Base-by-base conservation (phyloP, 2,329 filamentous ascomycete species). In the Diaporthe ilicicola region DNA sequence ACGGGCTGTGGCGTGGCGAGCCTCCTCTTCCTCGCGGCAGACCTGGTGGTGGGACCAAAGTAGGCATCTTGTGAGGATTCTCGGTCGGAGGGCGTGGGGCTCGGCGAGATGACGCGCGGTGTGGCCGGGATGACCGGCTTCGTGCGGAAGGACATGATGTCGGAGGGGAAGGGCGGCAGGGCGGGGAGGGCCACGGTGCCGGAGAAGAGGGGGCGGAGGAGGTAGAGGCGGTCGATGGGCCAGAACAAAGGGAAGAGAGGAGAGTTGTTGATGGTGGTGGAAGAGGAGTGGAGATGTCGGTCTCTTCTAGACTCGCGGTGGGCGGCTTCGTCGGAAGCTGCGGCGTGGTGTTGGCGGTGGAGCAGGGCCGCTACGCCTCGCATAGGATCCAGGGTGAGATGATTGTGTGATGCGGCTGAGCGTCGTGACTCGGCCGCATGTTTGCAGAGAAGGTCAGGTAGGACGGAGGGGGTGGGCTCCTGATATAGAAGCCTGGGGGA, bases 81-180 rank as follows among this genome's bases (percentile, higher is more conserved):
- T 39, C 79, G 80, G 70, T 91, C 90, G 27, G 90, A 91, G 1
- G 90, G 90, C 2, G 92, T 92, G 50, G 95, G 94, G 69, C 94
- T 96, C 50, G 95, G 94, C 15, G 94, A 97, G 76, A 96, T 97
- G 76, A 98, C 93, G 78, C 94, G 92, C 77, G 94, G 94, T 70
- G 92, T 96, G 70, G 88, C 88, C 70, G 95, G 94, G 70, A 96
- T 85, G 75, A 85, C 84, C 74, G 81, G 81, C 72, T 88, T 84
- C 66, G 82, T 80, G 70, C 83, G 85, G 72, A 84, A 79, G 69
- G 88, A 85, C 84, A 91, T 89, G 71, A 59, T 62, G 77, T 79
- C 78, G 80, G 82, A 83, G 10, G 83, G 81, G 72, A 92, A 92
- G 48, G 88, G 87, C 56, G 90, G 90, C 2, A 93, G 86, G 50